These are phyloP conservation scores for Anastatica hierochuntica DNA, from an alignment of 345 rosid genomes.

Conservation along the genomic window DNA sequence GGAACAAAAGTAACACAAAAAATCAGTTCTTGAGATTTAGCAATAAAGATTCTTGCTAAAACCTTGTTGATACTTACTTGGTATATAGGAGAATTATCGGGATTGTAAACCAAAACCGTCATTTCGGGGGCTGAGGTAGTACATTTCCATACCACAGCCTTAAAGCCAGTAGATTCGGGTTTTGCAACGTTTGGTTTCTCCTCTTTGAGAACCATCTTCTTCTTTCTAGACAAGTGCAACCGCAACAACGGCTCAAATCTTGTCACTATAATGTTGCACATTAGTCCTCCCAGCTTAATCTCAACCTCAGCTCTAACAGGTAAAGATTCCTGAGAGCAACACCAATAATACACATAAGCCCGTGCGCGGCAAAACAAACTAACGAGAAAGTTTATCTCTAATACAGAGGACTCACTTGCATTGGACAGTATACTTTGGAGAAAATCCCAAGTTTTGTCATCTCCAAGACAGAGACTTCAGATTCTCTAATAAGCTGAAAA, in stretches of 20 bases:
- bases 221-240: slow-evolving; percentile 52
- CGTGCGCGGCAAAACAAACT: too few species aligned
- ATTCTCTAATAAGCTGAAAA: slow-evolving; percentile 82
- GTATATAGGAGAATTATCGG: slow-evolving; percentile 50
- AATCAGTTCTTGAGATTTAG: too few species aligned
- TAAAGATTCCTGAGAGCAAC: slow-evolving; percentile 48
- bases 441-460: slow-evolving; percentile 58
- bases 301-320: slow-evolving; percentile 81
- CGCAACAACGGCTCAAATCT: slow-evolving; percentile 75
- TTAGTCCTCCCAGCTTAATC: slow-evolving; percentile 71
- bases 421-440: slow-evolving; percentile 61
- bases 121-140: slow-evolving; percentile 74
- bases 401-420: slow-evolving; percentile 45
- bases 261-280: slow-evolving; percentile 51
- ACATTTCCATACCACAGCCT: slow-evolving; percentile 73
- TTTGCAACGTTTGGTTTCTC: slow-evolving; percentile 34
- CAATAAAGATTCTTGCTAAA: background rate
- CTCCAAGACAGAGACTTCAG: slow-evolving; percentile 68
- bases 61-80: slow-evolving; percentile 49
- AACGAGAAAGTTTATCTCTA: too few species aligned
- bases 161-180: slow-evolving; percentile 42
- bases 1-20: background rate
- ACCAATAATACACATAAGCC: too few species aligned
- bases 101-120: slow-evolving; percentile 50
- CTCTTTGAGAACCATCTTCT: slow-evolving; percentile 63